Evolutionary conservation across 2,329 filamentous ascomycete species (phyloP), one percentile per base, ranked within the genome.

Genomic region (Drechslera avenae): DNA sequence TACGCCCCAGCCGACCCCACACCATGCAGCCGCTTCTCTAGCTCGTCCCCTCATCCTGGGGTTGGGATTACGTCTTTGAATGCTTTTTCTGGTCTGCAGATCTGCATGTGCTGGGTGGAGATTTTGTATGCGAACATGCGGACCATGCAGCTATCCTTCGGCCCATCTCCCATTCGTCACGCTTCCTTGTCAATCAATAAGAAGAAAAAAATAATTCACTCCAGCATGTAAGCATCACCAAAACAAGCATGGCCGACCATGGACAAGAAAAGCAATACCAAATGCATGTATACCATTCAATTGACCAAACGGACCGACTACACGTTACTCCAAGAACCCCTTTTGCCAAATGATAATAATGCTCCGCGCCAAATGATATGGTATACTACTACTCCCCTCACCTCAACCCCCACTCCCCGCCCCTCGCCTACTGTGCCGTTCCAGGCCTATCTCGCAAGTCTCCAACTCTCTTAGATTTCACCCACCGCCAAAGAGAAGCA

Each of bases 301-400:
- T 56, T 59, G 56, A 54, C 58, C 41, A 40, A 46, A 46, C 13
- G 31, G 16, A 49, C 37, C 44, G 52, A 46, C 56, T 59, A 58
- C 49, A 43, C 30, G 37, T 40, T 56, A 48, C 48, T 45, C 46
- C 48, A 42, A 30, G 26, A 13, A 52, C 41, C 35, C 30, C 28
- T 44, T 49, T 51, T 42, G 30, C 17, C 41, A 51, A 51, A 54
- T 55, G 54, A 50, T 57, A 63, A 52, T 21, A 61, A 62, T 63
- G 56, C 57, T 59, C 50, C 55, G 46, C 49, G 47, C 31, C 52
- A 56, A 66, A 51, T 46, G 63, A 69, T 66, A 54, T 71, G 66
- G 64, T 68, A 68, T 69, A 64, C 60, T 56, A n/a, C n/a, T n/a
- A n/a, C n/a, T n/a, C n/a, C n/a, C n/a, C n/a, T n/a, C n/a, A n/a